These are phyloP conservation scores for Sonneratia alba DNA, from an alignment of 345 rosid genomes.

Conservation along the genomic window DNA sequence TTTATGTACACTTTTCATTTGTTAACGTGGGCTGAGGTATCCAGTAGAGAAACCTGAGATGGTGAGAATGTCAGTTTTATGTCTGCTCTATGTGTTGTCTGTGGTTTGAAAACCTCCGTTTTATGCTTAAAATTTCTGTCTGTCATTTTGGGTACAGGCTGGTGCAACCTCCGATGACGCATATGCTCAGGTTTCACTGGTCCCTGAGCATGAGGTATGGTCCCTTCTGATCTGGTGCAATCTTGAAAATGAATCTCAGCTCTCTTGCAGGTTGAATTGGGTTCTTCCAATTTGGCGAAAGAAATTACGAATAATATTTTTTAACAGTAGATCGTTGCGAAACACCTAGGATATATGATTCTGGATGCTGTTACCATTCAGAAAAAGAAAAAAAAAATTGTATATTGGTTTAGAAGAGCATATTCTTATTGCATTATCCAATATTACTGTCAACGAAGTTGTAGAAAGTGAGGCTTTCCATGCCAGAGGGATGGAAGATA, in stretches of 20 bases:
- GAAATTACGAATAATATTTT: background rate
- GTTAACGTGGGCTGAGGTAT: background rate
- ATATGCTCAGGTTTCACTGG: slow-evolving; percentile 78
- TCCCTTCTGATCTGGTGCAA: background rate
- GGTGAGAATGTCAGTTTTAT: background rate
- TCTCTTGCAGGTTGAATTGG: background rate
- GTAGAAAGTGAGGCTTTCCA: background rate
- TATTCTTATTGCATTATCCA: background rate
- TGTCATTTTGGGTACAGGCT: slow-evolving; percentile 48
- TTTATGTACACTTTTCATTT: background rate
- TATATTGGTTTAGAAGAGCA: background rate
- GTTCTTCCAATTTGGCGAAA: background rate
- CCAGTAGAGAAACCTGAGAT: background rate
- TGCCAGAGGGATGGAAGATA: too few species aligned
- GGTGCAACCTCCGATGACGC: slow-evolving; percentile 85
- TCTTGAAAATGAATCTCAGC: background rate
- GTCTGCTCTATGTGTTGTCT: background rate
- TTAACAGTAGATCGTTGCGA: background rate
- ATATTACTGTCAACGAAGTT: background rate
- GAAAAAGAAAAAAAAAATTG: background rate
- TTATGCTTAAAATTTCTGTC: slow-evolving; percentile 10
- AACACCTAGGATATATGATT: too few species aligned
- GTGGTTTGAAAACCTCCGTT: background rate
- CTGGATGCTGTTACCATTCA: background rate
- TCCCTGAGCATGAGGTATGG: slow-evolving; percentile 74